Evolutionary conservation across 1,284 basidiomycete species (phyloP), one percentile per base, ranked within the genome.

Genomic region (Pyrrhoderma noxium): DNA sequence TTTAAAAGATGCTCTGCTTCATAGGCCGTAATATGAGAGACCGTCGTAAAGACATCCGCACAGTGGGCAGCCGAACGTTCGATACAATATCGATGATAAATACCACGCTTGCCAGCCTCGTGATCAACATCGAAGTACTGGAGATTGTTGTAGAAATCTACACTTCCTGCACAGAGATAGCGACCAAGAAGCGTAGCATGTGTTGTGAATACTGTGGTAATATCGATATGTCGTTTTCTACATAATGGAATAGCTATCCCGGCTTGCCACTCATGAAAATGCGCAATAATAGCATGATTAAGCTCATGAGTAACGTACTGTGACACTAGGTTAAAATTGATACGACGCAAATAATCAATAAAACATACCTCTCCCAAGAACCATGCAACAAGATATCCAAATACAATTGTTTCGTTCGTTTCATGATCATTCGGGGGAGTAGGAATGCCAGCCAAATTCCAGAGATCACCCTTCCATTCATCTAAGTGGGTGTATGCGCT

Each of bases 221-320:
- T 86, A 70, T 98, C 95, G 65, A 99, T 89, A 65, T 96, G 93
- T 52, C 95, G 80, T 72, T 97, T 98, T 59, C 95, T 79, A 70
- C 91, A 94, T 18, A 99, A 80, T 2, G 95, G 93, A 56, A 99
- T 97, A 25, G 95, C 93, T 38, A 98, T 82, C 52, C 95, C 95
- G 4, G 93, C 94, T 67, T 98, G 94, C 95, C 95, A 99, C 71
- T 99, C 95, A 72, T 99, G 95, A 75, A 99, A 97, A 70, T 98
- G 95, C 56, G 93, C 93, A 57, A 98, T 80, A 60, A 99, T 89
- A 43, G 94, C 91, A 9, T 81, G 85, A 56, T 80, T 76, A 35
- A 86, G 76, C 65, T 93, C 83, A 54, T 84, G 82, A 23, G 85
- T 66, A 36, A 90, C 81, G 64, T 91, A 96, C 85, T 92, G 63